A percentile compares a stretch with the other conserved stretches of the same genome.
Evolutionary conservation across 192 early-diverging fungal genomes (phyloP).

Genomic region (Paraglomus brasilianum): DNA sequence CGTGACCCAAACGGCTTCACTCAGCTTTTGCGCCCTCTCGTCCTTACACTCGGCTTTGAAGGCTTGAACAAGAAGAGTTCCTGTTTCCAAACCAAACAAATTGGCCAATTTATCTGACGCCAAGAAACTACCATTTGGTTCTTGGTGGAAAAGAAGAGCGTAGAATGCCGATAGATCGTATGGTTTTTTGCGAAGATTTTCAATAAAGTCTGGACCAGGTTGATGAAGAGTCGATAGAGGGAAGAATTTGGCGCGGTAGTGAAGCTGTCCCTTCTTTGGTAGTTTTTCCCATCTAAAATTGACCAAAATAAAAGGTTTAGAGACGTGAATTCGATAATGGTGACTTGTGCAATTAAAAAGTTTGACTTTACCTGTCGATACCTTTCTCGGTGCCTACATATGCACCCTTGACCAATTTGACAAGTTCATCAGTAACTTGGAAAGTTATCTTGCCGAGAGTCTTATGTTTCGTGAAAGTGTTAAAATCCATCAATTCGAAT

Average conservation of each 20-base stretch:
- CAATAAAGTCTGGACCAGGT: conserved; percentile 28
- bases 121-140: conserved; percentile 24
- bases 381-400: conserved; percentile 34
- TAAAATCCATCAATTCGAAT: conserved; percentile 86
- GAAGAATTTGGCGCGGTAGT: conserved; percentile 41
- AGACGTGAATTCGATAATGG: neutral
- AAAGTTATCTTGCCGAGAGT: conserved; percentile 73
- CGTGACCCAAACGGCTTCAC: conserved; percentile 8
- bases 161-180: conserved; percentile 8
- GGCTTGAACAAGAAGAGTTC: neutral
- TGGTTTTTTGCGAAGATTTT: conserved; percentile 31
- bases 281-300: conserved; percentile 31
- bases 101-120: conserved; percentile 17
- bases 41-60: neutral
- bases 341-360: neutral
- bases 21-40: neutral
- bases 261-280: conserved; percentile 37
- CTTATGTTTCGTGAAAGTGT: conserved; percentile 83
- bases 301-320: conserved; percentile 5
- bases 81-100: conserved; percentile 1
- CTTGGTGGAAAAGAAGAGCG: conserved; percentile 13
- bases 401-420: conserved; percentile 47
- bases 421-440: conserved; percentile 56
- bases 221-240: conserved; percentile 22
- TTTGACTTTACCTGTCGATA: conserved; percentile 32